These are phyloP conservation scores for Lentinula edodes DNA, from an alignment of 768 basidiomycete species.

Conservation along the genomic window DNA sequence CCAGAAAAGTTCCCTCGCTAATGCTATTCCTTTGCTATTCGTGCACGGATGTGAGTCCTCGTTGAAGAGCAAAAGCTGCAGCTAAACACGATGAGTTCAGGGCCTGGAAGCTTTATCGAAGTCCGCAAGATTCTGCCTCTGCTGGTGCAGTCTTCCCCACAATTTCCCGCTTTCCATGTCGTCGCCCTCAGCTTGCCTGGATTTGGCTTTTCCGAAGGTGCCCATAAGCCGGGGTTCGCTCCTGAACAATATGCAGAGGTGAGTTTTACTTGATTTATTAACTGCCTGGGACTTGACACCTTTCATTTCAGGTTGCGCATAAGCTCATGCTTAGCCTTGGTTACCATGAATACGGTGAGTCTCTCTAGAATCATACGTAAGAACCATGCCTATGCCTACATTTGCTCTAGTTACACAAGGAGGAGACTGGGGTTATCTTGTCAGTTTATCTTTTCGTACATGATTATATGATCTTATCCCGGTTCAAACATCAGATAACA, in stretches of 20 bases:
- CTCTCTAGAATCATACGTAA: not conserved
- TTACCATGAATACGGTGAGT: constrained; percentile 26
- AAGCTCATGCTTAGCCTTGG: constrained; percentile 30
- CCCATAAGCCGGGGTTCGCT: constrained; percentile 34
- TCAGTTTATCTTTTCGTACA: constrained; percentile 12
- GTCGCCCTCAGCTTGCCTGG: constrained; percentile 40
- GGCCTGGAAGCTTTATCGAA: constrained; percentile 42
- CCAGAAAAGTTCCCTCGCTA: constrained; percentile 17
- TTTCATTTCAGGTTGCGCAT: constrained; percentile 13
- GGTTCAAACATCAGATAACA: constrained; percentile 6
- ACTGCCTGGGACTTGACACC: not conserved
- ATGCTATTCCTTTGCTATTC: constrained; percentile 11
- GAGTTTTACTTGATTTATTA: not conserved
- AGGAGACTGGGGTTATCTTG: constrained; percentile 35
- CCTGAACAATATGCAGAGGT: constrained; percentile 32
- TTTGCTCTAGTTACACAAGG: constrained; percentile 27
- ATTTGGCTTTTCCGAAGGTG: constrained; percentile 40
- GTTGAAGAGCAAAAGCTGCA: not conserved
- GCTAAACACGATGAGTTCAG: constrained; percentile 13
- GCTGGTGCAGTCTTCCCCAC: constrained; percentile 22
- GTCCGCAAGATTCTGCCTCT: constrained; percentile 36
- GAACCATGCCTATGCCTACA: not conserved
- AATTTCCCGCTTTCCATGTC: constrained; percentile 40
- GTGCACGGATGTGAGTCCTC: constrained; percentile 9
- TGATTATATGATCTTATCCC: not conserved